Base-by-base conservation (phyloP, 192 early-diverging fungal species). In the Coemansia sp. region DNA sequence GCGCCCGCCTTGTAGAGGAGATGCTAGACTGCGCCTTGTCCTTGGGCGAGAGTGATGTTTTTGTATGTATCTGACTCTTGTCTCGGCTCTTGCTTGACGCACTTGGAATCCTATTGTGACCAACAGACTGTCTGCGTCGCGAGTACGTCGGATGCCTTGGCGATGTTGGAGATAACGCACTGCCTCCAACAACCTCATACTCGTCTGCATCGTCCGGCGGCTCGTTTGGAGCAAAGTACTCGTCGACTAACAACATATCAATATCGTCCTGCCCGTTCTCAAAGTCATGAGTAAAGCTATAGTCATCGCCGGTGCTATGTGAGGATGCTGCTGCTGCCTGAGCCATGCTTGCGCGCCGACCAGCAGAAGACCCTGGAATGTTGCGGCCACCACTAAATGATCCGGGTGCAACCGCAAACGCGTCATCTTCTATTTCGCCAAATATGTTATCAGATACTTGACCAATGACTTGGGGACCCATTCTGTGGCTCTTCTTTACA, bases 341-440 rank as follows among this genome's bases (percentile, higher is more conserved):
- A 18, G 26, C 4, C 49, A 52, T 52, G 26, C 65, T 56, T 13
- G 65, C 67, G n/a, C 43, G 61, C 32, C 58, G 56, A 56, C 52
- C 48, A 32, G 36, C 55, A 18, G 69, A 65, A 47, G 55, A 26
- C n/a, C 43, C 54, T 5, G 54, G 55, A 21, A 62, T 46, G 22
- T 60, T 41, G 12, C 40, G 55, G 10, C 41, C 63, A 46, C 42
- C 15, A 39, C 54, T 49, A 26, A 6, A 18, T 9, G 68, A 47
- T 15, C 12, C 43, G 13, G 78, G 51, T 5, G 71, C 37, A 12
- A 52, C 21, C 7, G 66, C 72, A 74, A 83, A 83, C 5, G 81
- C 62, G 39, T 83, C 73, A 13, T 83, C 76, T 12, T 78, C 81
- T 18, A 83, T 66, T 39, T 83, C 81, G 59, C 69, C 81, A 66